These are phyloP conservation scores for Fusarium zealandicum DNA, from an alignment of 2,329 filamentous ascomycete genomes.

Conservation along the genomic window DNA sequence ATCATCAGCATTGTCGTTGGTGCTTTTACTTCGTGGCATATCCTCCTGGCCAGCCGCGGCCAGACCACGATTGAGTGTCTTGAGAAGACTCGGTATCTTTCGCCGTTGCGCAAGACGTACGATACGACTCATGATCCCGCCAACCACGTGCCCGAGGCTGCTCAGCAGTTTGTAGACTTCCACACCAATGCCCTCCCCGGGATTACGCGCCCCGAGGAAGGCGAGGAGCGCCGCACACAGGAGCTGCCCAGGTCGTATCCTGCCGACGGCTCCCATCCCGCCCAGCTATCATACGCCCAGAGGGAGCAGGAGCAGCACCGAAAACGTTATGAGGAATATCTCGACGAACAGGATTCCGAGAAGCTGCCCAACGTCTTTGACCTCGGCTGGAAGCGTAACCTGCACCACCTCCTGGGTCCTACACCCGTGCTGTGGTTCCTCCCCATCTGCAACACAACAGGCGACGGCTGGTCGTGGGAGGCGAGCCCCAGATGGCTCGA, in stretches of 20 bases:
- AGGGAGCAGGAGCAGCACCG: slow-evolving; percentile 62
- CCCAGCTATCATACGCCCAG: slow-evolving; percentile 61
- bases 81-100: slow-evolving; percentile 94
- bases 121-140: slow-evolving; percentile 64
- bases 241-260: slow-evolving; percentile 38
- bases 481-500: slow-evolving; percentile 80
- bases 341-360: slow-evolving; percentile 87
- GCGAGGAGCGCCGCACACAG: slow-evolving; percentile 63
- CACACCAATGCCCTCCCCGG: slow-evolving; percentile 83
- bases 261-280: slow-evolving; percentile 47
- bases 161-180: slow-evolving; percentile 79
- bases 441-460: slow-evolving; percentile 83
- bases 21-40: slow-evolving; percentile 91
- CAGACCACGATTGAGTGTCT: slow-evolving; percentile 96
- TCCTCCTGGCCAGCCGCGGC: slow-evolving; percentile 78
- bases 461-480: slow-evolving; percentile 96
- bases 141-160: slow-evolving; percentile 59
- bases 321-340: slow-evolving; percentile 71
- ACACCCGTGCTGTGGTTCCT: slow-evolving; percentile 76
- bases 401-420: slow-evolving; percentile 82
- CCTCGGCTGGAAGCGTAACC: slow-evolving; percentile 81
- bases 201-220: slow-evolving; percentile 81
- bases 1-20: slow-evolving; percentile 90
- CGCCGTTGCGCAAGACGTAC: slow-evolving; percentile 76
- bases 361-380: slow-evolving; percentile 94